Evolutionary conservation across 2,329 filamentous ascomycete genomes (phyloP).

Genomic region (Dichotomopilus funicola): DNA sequence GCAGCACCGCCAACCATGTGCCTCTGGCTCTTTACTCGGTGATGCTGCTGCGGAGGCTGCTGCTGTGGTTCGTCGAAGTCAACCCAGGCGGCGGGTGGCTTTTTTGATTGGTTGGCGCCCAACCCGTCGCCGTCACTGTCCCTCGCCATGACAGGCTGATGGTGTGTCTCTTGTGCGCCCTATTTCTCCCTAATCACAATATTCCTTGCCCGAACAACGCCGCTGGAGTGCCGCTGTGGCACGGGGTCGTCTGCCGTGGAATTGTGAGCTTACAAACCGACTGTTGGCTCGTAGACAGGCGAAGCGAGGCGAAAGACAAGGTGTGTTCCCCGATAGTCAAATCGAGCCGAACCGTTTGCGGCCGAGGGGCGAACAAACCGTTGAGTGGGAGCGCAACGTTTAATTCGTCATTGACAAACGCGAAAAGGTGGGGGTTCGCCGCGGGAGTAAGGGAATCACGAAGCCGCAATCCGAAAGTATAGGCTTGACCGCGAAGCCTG

Average conservation of each 20-base stretch:
- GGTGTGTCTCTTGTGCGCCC: conserved; percentile 9
- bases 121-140: conserved; percentile 39
- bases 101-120: conserved; percentile 50
- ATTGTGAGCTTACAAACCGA: not conserved
- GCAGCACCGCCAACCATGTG: conserved; percentile 37
- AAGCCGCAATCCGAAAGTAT: not conserved
- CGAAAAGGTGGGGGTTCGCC: not conserved
- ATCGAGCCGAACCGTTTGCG: not conserved
- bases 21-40: conserved; percentile 34
- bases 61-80: conserved; percentile 28
- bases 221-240: not conserved
- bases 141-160: conserved; percentile 17
- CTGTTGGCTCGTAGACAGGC: not conserved
- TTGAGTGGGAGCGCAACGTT: not conserved
- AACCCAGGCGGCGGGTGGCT: conserved; percentile 27
- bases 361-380: not conserved
- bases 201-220: not conserved
- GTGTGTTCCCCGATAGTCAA: not conserved
- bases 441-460: no score
- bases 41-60: conserved; percentile 28
- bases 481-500: not conserved
- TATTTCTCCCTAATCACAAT: conserved; percentile 11
- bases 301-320: not conserved
- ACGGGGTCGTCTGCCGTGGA: not conserved
- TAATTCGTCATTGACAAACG: not conserved